These are phyloP conservation scores for Flaveria floridana DNA, from an alignment of 140 eudicot genomes.

Conservation along the genomic window DNA sequence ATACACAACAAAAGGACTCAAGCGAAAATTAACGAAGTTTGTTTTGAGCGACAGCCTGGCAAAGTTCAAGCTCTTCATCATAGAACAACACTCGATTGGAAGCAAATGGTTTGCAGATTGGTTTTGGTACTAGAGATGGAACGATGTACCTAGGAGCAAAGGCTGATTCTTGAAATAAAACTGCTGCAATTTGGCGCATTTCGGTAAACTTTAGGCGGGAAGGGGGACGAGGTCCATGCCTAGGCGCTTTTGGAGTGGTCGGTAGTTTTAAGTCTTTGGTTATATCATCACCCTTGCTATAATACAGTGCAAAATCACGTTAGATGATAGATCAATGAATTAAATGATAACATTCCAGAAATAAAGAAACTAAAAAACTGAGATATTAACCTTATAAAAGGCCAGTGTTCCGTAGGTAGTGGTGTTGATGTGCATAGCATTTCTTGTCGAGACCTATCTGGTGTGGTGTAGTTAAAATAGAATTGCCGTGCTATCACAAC, in stretches of 20 bases:
- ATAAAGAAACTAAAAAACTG: neutral
- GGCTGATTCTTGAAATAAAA: slow-evolving; percentile 76
- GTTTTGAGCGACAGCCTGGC: slow-evolving; percentile 97
- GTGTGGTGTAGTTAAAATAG: slow-evolving; percentile 89
- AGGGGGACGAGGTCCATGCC: slow-evolving; percentile 94
- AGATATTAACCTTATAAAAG: slow-evolving; percentile 56
- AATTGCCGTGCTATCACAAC: slow-evolving; percentile 72
- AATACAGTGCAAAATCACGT: slow-evolving; percentile 3
- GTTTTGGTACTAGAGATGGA: slow-evolving; percentile 62
- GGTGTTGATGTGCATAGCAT: slow-evolving; percentile 80
- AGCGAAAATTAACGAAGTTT: slow-evolving; percentile 61
- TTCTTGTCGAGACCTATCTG: slow-evolving; percentile 85
- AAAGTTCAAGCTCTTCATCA: slow-evolving; percentile 82
- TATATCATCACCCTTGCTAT: slow-evolving; percentile 65
- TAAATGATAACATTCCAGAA: neutral
- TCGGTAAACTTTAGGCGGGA: slow-evolving; percentile 73
- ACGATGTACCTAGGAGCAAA: slow-evolving; percentile 65
- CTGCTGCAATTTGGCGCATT: slow-evolving; percentile 92
- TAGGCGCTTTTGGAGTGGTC: slow-evolving; percentile 92
- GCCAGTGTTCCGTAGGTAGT: slow-evolving; percentile 77
- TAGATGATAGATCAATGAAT: neutral
- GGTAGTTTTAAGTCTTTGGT: slow-evolving; percentile 48
- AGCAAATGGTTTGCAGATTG: slow-evolving; percentile 77
- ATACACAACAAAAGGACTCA: slow-evolving; percentile 25
- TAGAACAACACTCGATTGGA: slow-evolving; percentile 83